A percentile compares a stretch with the other conserved stretches of the same genome.
Conservation (phyloP, 2,329 filamentous ascomycete species). For the Pezicula rhizophila region DNA sequence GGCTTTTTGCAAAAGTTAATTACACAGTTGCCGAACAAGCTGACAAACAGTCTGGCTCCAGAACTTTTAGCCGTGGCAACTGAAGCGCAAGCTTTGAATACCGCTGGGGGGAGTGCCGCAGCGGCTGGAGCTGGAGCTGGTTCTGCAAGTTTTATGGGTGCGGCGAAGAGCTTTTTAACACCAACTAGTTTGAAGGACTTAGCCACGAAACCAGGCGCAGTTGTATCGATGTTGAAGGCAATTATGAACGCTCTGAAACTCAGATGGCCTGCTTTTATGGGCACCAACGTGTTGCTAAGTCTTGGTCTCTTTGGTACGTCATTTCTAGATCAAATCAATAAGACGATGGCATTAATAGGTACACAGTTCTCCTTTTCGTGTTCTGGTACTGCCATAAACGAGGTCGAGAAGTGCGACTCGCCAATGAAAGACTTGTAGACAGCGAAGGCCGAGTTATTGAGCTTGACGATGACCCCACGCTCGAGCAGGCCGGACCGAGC, state of each 20-base stretch:
- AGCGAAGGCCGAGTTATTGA: conserved; percentile 20
- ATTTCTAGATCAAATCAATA: background rate
- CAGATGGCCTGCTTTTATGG: conserved; percentile 84
- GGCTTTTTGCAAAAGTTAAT: conserved; percentile 79
- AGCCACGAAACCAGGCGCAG: conserved; percentile 78
- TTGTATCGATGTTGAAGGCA: conserved; percentile 78
- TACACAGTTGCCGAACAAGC: conserved; percentile 73
- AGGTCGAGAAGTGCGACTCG: conserved; percentile 74
- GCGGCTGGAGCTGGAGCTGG: conserved; percentile 7
- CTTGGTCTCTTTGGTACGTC: conserved; percentile 77
- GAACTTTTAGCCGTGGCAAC: conserved; percentile 76
- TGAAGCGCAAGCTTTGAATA: conserved; percentile 50
- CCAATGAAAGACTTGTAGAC: conserved; percentile 19
- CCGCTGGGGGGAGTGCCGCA: background rate
- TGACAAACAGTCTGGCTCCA: conserved; percentile 69
- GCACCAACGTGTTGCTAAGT: conserved; percentile 87
- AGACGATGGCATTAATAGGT: conserved; percentile 4
- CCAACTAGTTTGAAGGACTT: conserved; percentile 72
- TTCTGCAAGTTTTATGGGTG: conserved; percentile 37
- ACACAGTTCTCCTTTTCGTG: conserved; percentile 72
- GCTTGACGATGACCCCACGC: conserved; percentile 18
- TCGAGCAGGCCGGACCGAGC: conserved; percentile 4
- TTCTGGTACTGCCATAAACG: conserved; percentile 99
- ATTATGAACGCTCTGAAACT: conserved; percentile 84
- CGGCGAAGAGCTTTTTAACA: conserved; percentile 61